phyloP scores from a whole-genome alignment of 2,329 filamentous ascomycete species.

The Fusarium bulbicola region DNA sequence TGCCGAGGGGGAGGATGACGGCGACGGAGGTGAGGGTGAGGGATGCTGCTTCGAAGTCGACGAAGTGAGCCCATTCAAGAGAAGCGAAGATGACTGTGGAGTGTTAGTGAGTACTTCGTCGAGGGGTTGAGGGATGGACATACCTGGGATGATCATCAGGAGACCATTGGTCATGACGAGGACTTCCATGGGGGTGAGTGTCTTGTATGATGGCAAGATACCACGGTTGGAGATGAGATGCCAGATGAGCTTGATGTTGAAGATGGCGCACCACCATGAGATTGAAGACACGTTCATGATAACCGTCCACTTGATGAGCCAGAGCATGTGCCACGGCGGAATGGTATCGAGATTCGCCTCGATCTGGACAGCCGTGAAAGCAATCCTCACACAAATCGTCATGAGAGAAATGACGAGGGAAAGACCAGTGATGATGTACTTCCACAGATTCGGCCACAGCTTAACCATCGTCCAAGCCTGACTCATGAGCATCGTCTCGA shows the following conservation, averaged over 20 bases:
- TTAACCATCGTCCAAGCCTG: constrained; percentile 63
- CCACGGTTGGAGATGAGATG: constrained; percentile 60
- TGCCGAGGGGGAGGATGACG: constrained; percentile 62
- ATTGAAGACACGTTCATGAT: constrained; percentile 54
- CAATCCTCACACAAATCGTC: constrained; percentile 46
- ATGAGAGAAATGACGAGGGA: constrained; percentile 50
- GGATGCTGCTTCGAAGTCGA: constrained; percentile 60
- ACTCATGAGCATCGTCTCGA: constrained; percentile 59
- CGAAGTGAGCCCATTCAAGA: constrained; percentile 54
- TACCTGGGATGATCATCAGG: constrained; percentile 66
- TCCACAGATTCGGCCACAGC: constrained; percentile 55
- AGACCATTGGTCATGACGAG: constrained; percentile 65
- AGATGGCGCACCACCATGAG: constrained; percentile 65
- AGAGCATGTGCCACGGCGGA: constrained; percentile 42
- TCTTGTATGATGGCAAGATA: constrained; percentile 54
- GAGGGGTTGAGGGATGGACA: constrained; percentile 9
- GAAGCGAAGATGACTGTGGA: constrained; percentile 59
- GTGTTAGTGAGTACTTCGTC: background rate
- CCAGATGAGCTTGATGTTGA: constrained; percentile 60
- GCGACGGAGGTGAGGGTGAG: constrained; percentile 60
- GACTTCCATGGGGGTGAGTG: constrained; percentile 62
- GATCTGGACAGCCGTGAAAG: constrained; percentile 50
- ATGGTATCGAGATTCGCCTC: constrained; percentile 40
- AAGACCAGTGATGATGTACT: constrained; percentile 41
- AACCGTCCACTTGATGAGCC: constrained; percentile 52